A percentile compares a stretch with the other conserved stretches of the same genome.
phyloP scores from a whole-genome alignment of 139 green algal species.

The Chloropicon primus region DNA sequence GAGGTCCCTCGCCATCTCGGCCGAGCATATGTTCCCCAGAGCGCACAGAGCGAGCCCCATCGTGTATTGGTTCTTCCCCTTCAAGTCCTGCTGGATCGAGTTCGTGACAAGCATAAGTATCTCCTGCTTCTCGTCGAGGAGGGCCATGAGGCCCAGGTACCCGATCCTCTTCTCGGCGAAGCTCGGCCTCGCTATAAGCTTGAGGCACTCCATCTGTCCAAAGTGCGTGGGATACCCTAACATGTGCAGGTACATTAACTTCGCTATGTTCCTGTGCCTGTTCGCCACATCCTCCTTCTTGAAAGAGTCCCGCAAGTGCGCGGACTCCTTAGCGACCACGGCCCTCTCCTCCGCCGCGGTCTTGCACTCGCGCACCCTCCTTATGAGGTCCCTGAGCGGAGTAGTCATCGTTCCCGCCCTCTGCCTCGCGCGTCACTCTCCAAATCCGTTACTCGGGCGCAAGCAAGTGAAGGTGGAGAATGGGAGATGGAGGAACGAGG shows the following conservation, averaged over 20 bases:
- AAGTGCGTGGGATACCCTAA: slow-evolving; percentile 98
- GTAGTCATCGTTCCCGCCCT: background rate
- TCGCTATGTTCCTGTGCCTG: slow-evolving; percentile 86
- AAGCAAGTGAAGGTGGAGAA: no score
- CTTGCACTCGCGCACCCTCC: slow-evolving; percentile 67
- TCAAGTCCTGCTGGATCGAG: slow-evolving; percentile 90
- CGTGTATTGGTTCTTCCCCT: slow-evolving; percentile 68
- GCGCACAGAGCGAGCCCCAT: slow-evolving; percentile 81
- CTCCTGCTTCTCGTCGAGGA: slow-evolving; percentile 96
- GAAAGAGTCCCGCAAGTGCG: slow-evolving; percentile 64
- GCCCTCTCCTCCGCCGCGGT: slow-evolving; percentile 91
- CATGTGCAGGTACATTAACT: slow-evolving; percentile 99
- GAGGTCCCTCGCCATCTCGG: slow-evolving; percentile 94
- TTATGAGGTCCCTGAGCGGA: slow-evolving; percentile 66
- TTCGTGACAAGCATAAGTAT: slow-evolving; percentile 99
- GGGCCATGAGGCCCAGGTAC: slow-evolving; percentile 93
- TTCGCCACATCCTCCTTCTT: slow-evolving; percentile 32
- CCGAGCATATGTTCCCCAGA: slow-evolving; percentile 91
- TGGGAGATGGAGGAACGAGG: no score
- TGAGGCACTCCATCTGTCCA: slow-evolving; percentile 98
- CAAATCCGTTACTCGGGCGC: no score
- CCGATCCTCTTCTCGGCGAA: slow-evolving; percentile 91
- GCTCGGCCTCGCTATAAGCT: slow-evolving; percentile 69
- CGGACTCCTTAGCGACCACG: slow-evolving; percentile 89
- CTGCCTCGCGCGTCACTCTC: no score